Base-by-base conservation (phyloP, 257 asterid genomes). In the Voacanga thouarsii region DNA sequence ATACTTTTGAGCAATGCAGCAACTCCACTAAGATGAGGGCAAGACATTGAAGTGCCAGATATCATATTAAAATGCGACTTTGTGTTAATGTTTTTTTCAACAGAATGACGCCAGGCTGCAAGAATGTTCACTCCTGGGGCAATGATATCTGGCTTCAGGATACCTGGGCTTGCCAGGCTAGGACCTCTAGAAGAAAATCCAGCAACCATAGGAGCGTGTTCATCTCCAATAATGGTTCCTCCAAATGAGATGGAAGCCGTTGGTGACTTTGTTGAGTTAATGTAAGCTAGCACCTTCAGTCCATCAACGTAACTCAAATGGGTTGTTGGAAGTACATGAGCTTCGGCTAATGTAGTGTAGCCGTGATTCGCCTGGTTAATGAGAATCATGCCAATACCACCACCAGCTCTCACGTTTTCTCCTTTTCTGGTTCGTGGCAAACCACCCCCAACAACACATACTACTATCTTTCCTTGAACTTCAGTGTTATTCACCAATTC, bases 101-200 rank as follows among this genome's bases (percentile, higher is more conserved):
- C 59, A 0, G 90, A 84, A 6, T n/a, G 18, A 12, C 82, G 83
- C 90, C 90, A 85, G 0, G 86, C 88, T 11, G 86, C 88, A 5
- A 73, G 77, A 53, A 73, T 73, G 67, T 85, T 89, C 57, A 77
- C 86, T 0, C 94, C 96, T 0, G 96, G 97, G 59, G 92, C 92
- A 5, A 90, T 49, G 4, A 91, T 86, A 30, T 91, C 96, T 0
- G 93, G 97, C 63, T 91, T 91, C 30, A 91, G 64, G 59, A 91
- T 90, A 0, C 95, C 93, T 0, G 71, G 90, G 59, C 87, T 87
- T 1, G 24, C n/a, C 1, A 0, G 0, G 47, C 57, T 86, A 0
- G 96, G 95, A 2, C 93, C 97, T 9, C 92, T 72, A 4, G 85
- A 82, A 28, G 85, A 82, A 44, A 82, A 82, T 14, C 26, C 15